Conservation (phyloP, 208 protist species). For the Leishmania braziliensis region DNA sequence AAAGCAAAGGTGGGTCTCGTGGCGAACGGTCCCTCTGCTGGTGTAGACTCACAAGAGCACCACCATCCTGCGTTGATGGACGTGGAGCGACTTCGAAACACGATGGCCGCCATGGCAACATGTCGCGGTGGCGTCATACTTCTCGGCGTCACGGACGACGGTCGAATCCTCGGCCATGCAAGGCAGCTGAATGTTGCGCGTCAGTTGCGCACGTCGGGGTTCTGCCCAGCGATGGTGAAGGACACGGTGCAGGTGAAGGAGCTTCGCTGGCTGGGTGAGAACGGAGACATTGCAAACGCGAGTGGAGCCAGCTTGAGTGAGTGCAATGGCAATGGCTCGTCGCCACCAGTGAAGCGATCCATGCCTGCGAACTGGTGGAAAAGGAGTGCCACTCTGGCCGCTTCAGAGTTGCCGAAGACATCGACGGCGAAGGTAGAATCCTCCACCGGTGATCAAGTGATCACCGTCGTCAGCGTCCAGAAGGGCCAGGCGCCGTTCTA, state of each 20-base stretch:
- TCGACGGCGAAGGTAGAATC: neutral
- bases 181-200: slow-evolving; percentile 37
- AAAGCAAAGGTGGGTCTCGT: slow-evolving; percentile 43
- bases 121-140: slow-evolving; percentile 73
- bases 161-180: slow-evolving; percentile 58
- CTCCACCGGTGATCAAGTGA: slow-evolving; percentile 12
- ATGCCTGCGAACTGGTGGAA: slow-evolving; percentile 86
- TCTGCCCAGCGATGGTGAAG: slow-evolving; percentile 87
- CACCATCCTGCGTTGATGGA: slow-evolving; percentile 35
- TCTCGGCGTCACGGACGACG: slow-evolving; percentile 80
- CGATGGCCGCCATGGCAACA: slow-evolving; percentile 80
- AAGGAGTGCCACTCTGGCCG: slow-evolving; percentile 5
- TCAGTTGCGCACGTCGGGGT: slow-evolving; percentile 65
- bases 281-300: neutral
- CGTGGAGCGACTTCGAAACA: slow-evolving; percentile 77
- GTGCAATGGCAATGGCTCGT: neutral
- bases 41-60: neutral
- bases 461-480: slow-evolving; percentile 73
- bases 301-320: neutral
- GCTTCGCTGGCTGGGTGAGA: slow-evolving; percentile 44
- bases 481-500: slow-evolving; percentile 83
- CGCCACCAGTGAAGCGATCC: slow-evolving; percentile 7
- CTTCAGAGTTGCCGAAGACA: neutral
- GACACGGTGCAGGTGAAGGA: slow-evolving; percentile 61
- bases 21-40: neutral